Conservation (phyloP, 2,329 filamentous ascomycete genomes). For the Cadophora gregata region DNA sequence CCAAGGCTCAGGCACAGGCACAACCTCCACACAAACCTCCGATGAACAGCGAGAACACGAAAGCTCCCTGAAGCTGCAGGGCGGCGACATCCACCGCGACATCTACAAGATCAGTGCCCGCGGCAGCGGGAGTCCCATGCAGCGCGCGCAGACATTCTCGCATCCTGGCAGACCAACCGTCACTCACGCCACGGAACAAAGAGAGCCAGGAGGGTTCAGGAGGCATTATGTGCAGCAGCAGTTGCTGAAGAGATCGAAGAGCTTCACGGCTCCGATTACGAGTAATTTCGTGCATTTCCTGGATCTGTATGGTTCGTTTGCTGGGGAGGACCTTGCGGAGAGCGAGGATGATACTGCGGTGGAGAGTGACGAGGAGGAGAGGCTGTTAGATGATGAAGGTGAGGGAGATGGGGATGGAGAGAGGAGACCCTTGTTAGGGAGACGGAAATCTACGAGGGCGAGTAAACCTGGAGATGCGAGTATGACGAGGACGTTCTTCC, state of each 20-base stretch:
- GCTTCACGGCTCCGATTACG: conserved; percentile 70
- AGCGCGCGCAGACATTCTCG: conserved; percentile 73
- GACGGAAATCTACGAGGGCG: conserved; percentile 69
- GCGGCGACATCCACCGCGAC: conserved; percentile 79
- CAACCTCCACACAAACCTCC: conserved; percentile 39
- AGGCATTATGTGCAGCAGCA: conserved; percentile 54
- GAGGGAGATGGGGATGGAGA: conserved; percentile 73
- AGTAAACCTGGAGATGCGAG: conserved; percentile 70
- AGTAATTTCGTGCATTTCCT: conserved; percentile 93
- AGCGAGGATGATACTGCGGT: conserved; percentile 49
- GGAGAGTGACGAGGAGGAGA: conserved; percentile 64
- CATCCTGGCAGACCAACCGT: conserved; percentile 48
- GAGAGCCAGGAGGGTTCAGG: conserved; percentile 59
- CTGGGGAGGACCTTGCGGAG: conserved; percentile 92
- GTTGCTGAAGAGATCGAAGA: conserved; percentile 32
- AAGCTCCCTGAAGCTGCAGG: conserved; percentile 74
- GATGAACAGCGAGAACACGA: conserved; percentile 49
- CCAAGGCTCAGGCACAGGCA: conserved; percentile 29
- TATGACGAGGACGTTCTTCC: conserved; percentile 80
- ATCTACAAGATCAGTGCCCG: conserved; percentile 75
- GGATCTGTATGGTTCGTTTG: conserved; percentile 93
- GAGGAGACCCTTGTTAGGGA: conserved; percentile 74
- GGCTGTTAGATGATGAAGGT: conserved; percentile 66
- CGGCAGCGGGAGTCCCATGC: conserved; percentile 49
- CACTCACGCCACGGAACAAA: conserved; percentile 51